These are phyloP conservation scores for Reticulascus tulasneorum DNA, from an alignment of 2,329 filamentous ascomycete species.

Conservation along the genomic window DNA sequence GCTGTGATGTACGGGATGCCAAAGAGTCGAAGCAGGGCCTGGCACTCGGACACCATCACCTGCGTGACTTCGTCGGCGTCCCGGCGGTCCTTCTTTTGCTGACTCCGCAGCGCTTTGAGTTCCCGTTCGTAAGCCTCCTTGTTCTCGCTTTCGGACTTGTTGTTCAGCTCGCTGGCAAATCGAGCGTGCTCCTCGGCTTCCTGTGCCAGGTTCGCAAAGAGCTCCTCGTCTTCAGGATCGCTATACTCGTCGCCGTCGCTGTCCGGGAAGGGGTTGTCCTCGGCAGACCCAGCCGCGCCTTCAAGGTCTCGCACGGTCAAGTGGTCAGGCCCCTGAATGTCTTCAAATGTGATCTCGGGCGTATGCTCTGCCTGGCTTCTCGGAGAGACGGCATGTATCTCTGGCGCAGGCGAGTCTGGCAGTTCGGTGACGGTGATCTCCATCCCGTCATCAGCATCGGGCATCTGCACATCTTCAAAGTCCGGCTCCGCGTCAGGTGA, in stretches of 20 bases:
- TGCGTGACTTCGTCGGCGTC: constrained; percentile 97
- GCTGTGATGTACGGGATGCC: constrained; percentile 95
- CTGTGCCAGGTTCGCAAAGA: constrained; percentile 78
- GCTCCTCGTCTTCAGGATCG: constrained; percentile 87
- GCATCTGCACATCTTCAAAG: constrained; percentile 33
- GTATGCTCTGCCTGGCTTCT: constrained; percentile 1
- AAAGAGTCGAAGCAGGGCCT: constrained; percentile 83
- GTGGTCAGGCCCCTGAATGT: constrained; percentile 17
- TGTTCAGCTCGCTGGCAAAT: constrained; percentile 84
- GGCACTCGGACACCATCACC: constrained; percentile 93
- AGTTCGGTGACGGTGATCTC: constrained; percentile 21
- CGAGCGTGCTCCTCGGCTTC: constrained; percentile 93
- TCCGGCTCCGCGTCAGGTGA: constrained; percentile 19
- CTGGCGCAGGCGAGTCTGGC: constrained; percentile 26
- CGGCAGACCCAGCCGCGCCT: constrained; percentile 19
- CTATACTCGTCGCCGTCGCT: constrained; percentile 73
- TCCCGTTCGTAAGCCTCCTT: constrained; percentile 81
- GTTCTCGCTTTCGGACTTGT: constrained; percentile 66
- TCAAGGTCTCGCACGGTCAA: no score
- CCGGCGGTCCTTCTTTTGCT: constrained; percentile 92
- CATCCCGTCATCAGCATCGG: constrained; percentile 23
- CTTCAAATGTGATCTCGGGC: constrained; percentile 14
- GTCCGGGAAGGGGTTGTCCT: constrained; percentile 41
- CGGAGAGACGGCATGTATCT: constrained; percentile 29
- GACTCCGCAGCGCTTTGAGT: constrained; percentile 78